A percentile compares a stretch with the other conserved stretches of the same genome.
Conservation (phyloP, 2,329 filamentous ascomycete species). For the Neofusicoccum parvum region DNA sequence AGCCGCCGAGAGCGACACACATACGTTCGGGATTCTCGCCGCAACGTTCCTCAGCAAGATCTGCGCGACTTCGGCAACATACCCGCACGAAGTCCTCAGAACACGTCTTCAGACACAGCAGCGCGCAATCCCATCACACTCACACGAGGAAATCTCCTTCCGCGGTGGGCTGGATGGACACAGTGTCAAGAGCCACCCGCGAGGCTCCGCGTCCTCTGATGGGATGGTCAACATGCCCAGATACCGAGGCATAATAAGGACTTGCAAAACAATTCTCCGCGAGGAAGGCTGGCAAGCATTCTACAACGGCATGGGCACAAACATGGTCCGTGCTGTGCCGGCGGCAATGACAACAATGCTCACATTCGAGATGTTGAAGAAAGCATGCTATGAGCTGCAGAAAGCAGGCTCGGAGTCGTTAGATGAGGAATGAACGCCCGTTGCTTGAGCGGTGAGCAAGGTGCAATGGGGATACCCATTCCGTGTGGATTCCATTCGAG, state of each 20-base stretch:
- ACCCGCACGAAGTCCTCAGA: conserved; percentile 94
- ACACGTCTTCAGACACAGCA: conserved; percentile 94
- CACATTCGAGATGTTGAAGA: conserved; percentile 81
- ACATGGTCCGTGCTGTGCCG: conserved; percentile 93
- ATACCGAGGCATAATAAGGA: conserved; percentile 80
- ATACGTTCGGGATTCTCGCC: conserved; percentile 81
- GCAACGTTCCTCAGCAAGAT: conserved; percentile 95
- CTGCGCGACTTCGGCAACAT: conserved; percentile 90
- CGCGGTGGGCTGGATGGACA: conserved; percentile 35
- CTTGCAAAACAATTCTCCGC: conserved; percentile 78
- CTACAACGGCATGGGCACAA: conserved; percentile 95
- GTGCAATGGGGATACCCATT: not conserved
- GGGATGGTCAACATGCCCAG: conserved; percentile 57
- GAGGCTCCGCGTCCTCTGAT: conserved; percentile 54
- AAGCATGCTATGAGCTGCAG: conserved; percentile 35
- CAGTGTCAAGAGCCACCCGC: conserved; percentile 47
- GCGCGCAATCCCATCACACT: conserved; percentile 55
- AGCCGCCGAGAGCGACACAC: conserved; percentile 59
- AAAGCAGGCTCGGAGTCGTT: conserved; percentile 5
- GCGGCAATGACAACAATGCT: conserved; percentile 97
- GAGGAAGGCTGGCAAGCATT: conserved; percentile 98
- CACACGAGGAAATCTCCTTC: conserved; percentile 55
- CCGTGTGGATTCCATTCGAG: conserved; percentile 1
- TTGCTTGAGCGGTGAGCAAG: not conserved
- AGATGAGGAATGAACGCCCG: conserved; percentile 5